phyloP scores from a whole-genome alignment of 2,329 filamentous ascomycete species.

The Colletotrichum plurivorum region DNA sequence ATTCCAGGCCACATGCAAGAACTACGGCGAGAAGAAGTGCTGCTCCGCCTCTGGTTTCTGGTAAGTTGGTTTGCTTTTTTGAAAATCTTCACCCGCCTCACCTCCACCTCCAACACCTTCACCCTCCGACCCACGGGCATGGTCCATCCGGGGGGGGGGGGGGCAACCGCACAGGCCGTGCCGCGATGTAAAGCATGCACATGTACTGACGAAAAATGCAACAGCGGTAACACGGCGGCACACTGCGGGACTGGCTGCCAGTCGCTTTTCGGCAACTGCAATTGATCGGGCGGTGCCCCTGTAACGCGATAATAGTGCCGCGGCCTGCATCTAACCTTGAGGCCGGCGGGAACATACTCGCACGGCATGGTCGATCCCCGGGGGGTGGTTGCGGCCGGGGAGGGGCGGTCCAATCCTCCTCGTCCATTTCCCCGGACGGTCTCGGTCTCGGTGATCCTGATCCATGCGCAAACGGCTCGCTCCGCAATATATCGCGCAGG shows the following conservation, averaged over 20 bases:
- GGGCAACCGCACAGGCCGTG: too few relatives aligned
- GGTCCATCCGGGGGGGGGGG: background rate
- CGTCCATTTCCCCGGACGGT: background rate
- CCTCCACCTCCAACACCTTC: background rate
- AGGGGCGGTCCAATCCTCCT: background rate
- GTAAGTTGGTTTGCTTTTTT: slow-evolving; percentile 43
- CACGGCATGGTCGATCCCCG: slow-evolving; percentile 24
- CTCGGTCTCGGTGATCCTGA: background rate
- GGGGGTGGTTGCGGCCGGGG: background rate
- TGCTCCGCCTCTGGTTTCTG: slow-evolving; percentile 54
- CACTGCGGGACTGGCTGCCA: slow-evolving; percentile 54
- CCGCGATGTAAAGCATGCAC: too few relatives aligned
- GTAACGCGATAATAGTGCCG: background rate
- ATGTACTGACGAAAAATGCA: slow-evolving; percentile 27
- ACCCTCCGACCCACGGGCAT: slow-evolving; percentile 4
- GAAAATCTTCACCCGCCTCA: background rate
- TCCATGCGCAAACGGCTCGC: background rate
- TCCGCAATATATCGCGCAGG: slow-evolving; percentile 18
- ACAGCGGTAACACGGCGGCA: slow-evolving; percentile 46
- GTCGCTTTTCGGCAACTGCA: slow-evolving; percentile 50
- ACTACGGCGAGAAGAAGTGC: slow-evolving; percentile 51
- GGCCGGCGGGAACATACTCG: slow-evolving; percentile 1
- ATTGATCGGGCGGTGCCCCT: slow-evolving; percentile 35
- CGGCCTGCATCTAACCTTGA: slow-evolving; percentile 26
- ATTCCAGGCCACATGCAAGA: slow-evolving; percentile 50